These are phyloP conservation scores for Yamadazyma ubonensis DNA, from an alignment of 805 yeast species.

Conservation along the genomic window DNA sequence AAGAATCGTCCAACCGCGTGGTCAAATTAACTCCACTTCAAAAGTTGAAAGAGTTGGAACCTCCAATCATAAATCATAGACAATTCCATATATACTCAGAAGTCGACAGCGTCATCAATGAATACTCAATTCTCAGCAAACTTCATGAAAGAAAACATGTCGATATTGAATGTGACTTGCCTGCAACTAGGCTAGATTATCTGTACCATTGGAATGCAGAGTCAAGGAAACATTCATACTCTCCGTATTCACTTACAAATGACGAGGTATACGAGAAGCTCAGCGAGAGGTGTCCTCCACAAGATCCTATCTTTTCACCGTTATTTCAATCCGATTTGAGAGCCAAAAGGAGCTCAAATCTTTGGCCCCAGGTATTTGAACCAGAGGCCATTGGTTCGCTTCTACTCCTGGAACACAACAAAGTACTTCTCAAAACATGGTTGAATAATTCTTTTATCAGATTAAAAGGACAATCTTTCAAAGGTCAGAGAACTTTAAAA, in stretches of 20 bases:
- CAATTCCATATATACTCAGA: constrained; percentile 31
- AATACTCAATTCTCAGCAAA: no score
- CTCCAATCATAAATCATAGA: constrained; percentile 27
- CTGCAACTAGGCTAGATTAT: no score
- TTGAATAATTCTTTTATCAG: constrained; percentile 37
- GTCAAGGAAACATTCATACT: no score
- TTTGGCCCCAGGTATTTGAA: constrained; percentile 46
- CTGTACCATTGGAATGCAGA: no score
- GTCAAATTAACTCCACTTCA: constrained; percentile 29
- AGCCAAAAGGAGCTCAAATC: background rate
- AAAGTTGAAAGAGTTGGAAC: constrained; percentile 30
- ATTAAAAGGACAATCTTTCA: constrained; percentile 29
- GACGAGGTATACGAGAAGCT: background rate
- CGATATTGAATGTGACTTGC: no score
- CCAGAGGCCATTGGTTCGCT: constrained; percentile 37
- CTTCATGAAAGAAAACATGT: no score
- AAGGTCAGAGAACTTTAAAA: constrained; percentile 31
- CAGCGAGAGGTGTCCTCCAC: background rate
- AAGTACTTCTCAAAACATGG: constrained; percentile 37
- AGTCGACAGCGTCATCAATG: no score
- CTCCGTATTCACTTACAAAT: no score
- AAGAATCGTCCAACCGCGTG: constrained; percentile 25
- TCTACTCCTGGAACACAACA: constrained; percentile 27
- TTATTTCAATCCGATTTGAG: background rate
- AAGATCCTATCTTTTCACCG: background rate